Base-by-base conservation (phyloP, 2,329 filamentous ascomycete species). In the Fusarium sp. region DNA sequence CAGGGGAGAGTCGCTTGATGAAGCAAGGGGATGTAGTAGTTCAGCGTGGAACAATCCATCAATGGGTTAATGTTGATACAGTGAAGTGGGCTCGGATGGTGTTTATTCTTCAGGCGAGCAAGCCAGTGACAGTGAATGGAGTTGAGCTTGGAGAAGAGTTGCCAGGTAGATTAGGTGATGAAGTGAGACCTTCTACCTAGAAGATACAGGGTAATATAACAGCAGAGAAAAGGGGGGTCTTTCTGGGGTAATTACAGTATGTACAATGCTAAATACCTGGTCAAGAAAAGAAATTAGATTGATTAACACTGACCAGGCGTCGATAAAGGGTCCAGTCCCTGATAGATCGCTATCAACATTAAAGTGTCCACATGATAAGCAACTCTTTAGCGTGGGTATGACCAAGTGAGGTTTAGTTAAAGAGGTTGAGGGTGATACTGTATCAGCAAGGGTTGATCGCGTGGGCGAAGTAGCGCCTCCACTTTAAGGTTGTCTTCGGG, bases 31-130 rank as follows among this genome's bases (percentile, higher is more conserved):
- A 89, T 68, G 78, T 89, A n/a, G 82, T 82, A 10, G 82, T 89
- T 24, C 87, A 89, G 77, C 79, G 87, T 47, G 86, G 81, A 2
- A 88, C 87, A 8, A 86, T 85, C 79, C 87, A 89, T 75, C 81
- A 83, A 30, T 89, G 86, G 86, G 75, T 80, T 44, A 88, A 88
- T 55, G 63, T 71, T 25, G 81, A 81, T 63, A 63, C 77, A 53
- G 83, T 79, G 6, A 79, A 82, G 47, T 85, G 83, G 83, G 79
- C 81, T 22, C 76, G 85, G 38, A 83, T 86, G 79, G 63, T 77
- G 76, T 78, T 84, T 77, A 78, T 82, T 18, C 64, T 83, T 62
- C 75, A 79, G 72, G 67, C 58, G 44, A 70, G 54, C 20, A 63
- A 70, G 42, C 60, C 63, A 15, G 30, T 66, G 44, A 43, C n/a